Percentiles rank a stretch among this genome's conserved stretches.
These are phyloP conservation scores for Spergularia marina DNA, from an alignment of 148 eudicot genomes.

Conservation along the genomic window DNA sequence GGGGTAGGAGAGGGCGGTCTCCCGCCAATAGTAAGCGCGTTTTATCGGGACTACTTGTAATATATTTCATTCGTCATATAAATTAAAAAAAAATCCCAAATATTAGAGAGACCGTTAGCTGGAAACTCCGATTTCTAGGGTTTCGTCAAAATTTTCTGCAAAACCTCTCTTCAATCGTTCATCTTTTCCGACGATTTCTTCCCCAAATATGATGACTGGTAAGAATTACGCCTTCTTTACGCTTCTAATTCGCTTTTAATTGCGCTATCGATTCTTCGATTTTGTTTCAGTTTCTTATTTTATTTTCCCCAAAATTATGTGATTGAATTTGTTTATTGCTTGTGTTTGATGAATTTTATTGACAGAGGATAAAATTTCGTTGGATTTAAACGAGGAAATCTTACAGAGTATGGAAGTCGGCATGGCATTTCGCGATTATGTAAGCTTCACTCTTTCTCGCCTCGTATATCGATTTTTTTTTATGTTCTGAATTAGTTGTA, in stretches of 20 bases:
- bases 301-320: background rate
- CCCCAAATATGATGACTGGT: constrained; percentile 12
- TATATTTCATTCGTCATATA: background rate
- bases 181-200: background rate
- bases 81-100: background rate
- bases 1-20: background rate
- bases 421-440: constrained; percentile 97
- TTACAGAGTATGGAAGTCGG: constrained; percentile 99
- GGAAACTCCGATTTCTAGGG: background rate
- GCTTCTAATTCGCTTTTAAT: background rate
- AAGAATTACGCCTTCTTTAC: background rate
- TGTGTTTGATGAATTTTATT: constrained; percentile 1
- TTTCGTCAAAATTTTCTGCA: background rate
- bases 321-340: background rate
- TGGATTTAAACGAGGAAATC: constrained; percentile 84
- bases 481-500: background rate
- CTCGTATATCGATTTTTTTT: background rate
- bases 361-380: constrained; percentile 76
- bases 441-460: constrained; percentile 18
- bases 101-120: background rate
- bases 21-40: constrained; percentile 17
- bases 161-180: background rate
- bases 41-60: background rate
- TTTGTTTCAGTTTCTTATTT: background rate
- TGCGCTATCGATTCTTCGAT: background rate